Base-by-base conservation (phyloP, 371 early-diverging fungal genomes). In the Mortierella sp. region DNA sequence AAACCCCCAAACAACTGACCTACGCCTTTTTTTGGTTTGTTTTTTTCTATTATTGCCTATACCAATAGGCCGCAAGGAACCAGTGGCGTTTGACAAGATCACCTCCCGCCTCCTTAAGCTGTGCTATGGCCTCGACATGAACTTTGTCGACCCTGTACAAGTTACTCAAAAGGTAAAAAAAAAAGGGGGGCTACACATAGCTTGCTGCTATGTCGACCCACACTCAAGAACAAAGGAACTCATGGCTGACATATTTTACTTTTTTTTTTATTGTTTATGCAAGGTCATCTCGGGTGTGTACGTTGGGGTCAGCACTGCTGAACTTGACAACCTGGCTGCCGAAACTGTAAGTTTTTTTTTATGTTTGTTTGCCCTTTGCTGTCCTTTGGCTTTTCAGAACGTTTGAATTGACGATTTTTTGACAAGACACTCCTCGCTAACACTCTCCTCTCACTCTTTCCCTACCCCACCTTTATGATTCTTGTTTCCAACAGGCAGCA, bases 81-180 rank as follows among this genome's bases (percentile, higher is more conserved):
- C 91, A 55, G 99, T 99, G 24, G 94, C 94, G 69, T 99, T 99
- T 87, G 98, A 98, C 93, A 99, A 99, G 94, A 98, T 98, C 87
- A 97, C 97, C 11, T 93, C 95, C 14, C 92, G 98, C 74, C 96
- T 99, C 86, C 91, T 90, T 86, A 98, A 98, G 90, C 93, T 99
- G 43, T 98, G 98, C 89, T 95, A 97, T 88, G 97, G 97, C 31
- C 92, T 99, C 74, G 96, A 99, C 90, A 94, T 94, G 83, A 94
- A 96, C 88, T 98, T 91, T 89, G 95, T 99, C 26, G 97, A 98
- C 84, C 96, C 98, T 70, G 96, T 94, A 24, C 92, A 95, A 73
- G 94, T 99, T 24, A 94, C 99, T 44, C 97, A 98, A 88, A 98
- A 98, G 95, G 95, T 96, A 88, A 44, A 24, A 2, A 40, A n/a